Base-by-base conservation (phyloP, 1,139 yeast species). In the Spathaspora sp. region DNA sequence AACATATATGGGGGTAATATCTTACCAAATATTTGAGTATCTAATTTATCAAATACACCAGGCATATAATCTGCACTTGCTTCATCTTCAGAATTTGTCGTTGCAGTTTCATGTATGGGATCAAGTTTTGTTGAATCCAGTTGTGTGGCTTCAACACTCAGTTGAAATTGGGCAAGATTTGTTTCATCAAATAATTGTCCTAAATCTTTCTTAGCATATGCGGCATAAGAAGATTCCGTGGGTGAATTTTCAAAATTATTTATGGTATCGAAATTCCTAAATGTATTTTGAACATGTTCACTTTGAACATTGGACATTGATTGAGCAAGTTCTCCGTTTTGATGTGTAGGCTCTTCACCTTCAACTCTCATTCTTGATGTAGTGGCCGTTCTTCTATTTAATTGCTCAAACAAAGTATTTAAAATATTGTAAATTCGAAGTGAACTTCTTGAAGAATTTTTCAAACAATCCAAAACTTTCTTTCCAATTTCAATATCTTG, bases 1-100 rank as follows among this genome's bases (percentile, higher is more conserved):
- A 81, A 64, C 95, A 87, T 87, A 58, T 87, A 88, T 1, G 95
- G 95, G 3, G 96, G 96, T 45, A 89, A 63, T 55, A 86, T 84
- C 43, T 87, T 72, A 0, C 96, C 96, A 68, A 89, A 89, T 11
- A 89, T 76, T 59, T 88, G 93, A 50, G 89, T 80, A 62, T 89
- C 96, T 41, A 89, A 68, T 55, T 84, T 86, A 62, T 89, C 96
- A 74, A 89, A 84, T 16, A 86, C 84, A 4, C 95, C 95, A 1
- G 93, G 89, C 49, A 86, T 74, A 57, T 87, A 87, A 43, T 53
- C 49, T 16, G 50, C 43, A 6, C 44, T 42, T 27, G 51, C 48
- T 38, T 47, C 45, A 13, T 49, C 48, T 40, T 49, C 52, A 26
- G 47, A 47, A 36, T 43, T 44, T 10, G 42, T 36, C 2, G 46